phyloP scores from a whole-genome alignment of 2,329 filamentous ascomycete species.

The Xylariaceae sp. region DNA sequence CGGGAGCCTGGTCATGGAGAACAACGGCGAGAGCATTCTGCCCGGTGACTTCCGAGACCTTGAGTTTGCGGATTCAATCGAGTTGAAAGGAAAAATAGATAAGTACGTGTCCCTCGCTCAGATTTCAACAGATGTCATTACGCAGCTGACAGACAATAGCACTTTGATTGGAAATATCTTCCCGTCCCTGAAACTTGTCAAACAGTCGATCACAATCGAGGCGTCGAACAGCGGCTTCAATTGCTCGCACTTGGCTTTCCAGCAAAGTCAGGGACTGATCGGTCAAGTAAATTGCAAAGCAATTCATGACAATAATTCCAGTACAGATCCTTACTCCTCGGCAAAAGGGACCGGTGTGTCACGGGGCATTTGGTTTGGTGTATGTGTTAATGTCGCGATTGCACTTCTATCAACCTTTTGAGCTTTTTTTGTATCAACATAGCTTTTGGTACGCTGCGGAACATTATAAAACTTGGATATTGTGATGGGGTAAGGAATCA shows the following conservation, averaged over 20 bases:
- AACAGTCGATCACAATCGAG: conserved; percentile 1
- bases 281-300: not conserved
- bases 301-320: not conserved
- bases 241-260: conserved; percentile 5
- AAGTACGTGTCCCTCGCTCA: not conserved
- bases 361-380: not conserved
- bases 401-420: not conserved
- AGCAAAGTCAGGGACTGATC: conserved; percentile 9
- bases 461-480: no score
- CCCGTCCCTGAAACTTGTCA: conserved; percentile 8
- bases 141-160: not conserved
- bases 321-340: not conserved
- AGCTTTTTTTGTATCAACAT: no score
- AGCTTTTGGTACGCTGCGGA: no score
- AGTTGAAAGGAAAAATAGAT: not conserved
- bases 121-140: not conserved
- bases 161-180: conserved; percentile 3
- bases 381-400: not conserved
- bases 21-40: conserved; percentile 3
- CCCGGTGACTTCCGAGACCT: conserved; percentile 7
- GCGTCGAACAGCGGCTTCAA: conserved; percentile 10
- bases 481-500: no score
- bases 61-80: conserved; percentile 2
- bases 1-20: not conserved
- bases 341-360: not conserved